Percentiles rank a stretch among this genome's conserved stretches.
Conservation (phyloP, 306 rosid species). For the Castanea mollissima region DNA sequence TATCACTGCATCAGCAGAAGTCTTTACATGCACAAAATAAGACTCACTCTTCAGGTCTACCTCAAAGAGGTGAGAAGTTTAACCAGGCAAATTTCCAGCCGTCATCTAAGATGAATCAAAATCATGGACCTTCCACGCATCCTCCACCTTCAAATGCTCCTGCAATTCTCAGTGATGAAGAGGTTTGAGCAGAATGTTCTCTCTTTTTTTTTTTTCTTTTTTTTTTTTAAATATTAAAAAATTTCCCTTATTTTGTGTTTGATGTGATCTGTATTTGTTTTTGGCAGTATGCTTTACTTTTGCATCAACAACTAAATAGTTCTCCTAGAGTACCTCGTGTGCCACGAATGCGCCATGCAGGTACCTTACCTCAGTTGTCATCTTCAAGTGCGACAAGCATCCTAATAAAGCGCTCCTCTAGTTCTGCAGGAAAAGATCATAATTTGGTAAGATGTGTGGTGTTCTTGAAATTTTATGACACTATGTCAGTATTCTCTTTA, state of each 20-base stretch:
- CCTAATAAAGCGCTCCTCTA: conserved; percentile 70
- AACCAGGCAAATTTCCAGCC: conserved; percentile 53
- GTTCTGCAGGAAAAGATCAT: conserved; percentile 78
- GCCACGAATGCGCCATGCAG: conserved; percentile 80
- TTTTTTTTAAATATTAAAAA: not conserved
- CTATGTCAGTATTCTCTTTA: not conserved
- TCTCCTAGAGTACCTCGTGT: conserved; percentile 99
- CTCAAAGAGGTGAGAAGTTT: conserved; percentile 68
- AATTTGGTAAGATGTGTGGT: conserved; percentile 45
- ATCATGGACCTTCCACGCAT: conserved; percentile 44
- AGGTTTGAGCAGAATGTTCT: conserved; percentile 50
- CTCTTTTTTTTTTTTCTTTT: not conserved
- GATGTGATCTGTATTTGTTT: not conserved
- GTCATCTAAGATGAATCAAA: conserved; percentile 74
- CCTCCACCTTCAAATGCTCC: conserved; percentile 58
- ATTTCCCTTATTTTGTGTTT: not conserved
- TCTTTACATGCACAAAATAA: conserved; percentile 53
- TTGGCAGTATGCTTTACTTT: conserved; percentile 78
- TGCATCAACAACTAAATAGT: conserved; percentile 97
- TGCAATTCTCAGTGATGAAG: conserved; percentile 85
- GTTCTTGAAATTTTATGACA: conserved; percentile 9
- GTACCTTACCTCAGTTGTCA: conserved; percentile 78
- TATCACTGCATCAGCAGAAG: conserved; percentile 52
- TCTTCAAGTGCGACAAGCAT: conserved; percentile 72
- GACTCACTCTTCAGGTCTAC: conserved; percentile 47